These are phyloP conservation scores for Escallonia rubra DNA, from an alignment of 129 eudicot genomes.

Conservation along the genomic window DNA sequence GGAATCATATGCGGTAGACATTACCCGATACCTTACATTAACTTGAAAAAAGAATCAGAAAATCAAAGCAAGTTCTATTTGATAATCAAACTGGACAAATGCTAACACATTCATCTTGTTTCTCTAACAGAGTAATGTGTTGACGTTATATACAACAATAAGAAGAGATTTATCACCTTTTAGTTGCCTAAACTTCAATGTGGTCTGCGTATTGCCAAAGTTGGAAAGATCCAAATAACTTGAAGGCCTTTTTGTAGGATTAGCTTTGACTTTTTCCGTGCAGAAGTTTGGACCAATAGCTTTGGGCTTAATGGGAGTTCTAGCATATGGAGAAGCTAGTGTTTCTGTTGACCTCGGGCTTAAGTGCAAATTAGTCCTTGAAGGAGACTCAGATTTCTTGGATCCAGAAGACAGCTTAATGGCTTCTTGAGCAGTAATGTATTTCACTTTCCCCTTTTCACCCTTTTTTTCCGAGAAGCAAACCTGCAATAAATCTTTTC, in stretches of 20 bases:
- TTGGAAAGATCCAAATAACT: neutral
- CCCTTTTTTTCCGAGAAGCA: conserved; percentile 28
- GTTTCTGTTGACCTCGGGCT: conserved; percentile 7
- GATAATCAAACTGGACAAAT: neutral
- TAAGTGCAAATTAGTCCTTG: neutral
- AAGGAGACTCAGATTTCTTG: conserved; percentile 1
- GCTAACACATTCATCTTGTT: neutral
- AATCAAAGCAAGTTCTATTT: neutral
- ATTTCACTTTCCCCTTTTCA: conserved; percentile 39
- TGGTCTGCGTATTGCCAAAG: conserved; percentile 3
- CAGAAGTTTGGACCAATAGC: neutral
- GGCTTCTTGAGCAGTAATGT: conserved; percentile 42
- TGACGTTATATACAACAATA: neutral
- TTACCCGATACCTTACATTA: neutral
- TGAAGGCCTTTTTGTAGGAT: neutral
- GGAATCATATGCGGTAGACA: neutral
- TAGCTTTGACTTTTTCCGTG: neutral
- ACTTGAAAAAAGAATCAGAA: neutral
- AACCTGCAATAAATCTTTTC: conserved; percentile 3
- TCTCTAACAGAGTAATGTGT: neutral
- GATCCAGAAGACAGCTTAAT: conserved; percentile 37
- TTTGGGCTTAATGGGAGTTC: conserved; percentile 2
- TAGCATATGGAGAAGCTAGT: neutral
- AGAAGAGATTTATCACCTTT: conserved; percentile 13
- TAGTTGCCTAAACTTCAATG: conserved; percentile 3